phyloP scores from a whole-genome alignment of 345 rosid genomes.

The Aquilaria yunnanensis region DNA sequence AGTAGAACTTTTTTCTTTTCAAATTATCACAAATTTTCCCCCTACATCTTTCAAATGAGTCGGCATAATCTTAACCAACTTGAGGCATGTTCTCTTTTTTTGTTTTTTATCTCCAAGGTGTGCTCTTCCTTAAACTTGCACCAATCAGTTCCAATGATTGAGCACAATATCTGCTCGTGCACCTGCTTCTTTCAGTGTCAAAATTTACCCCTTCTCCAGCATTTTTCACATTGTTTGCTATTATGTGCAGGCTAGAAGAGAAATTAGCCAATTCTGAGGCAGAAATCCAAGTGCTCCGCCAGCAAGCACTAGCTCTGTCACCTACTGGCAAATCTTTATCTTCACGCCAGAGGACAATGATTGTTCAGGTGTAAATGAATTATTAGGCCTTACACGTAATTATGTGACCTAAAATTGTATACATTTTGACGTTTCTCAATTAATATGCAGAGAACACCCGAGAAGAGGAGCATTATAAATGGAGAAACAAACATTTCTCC shows the following conservation, averaged over 20 bases:
- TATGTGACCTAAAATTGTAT: conserved; percentile 13
- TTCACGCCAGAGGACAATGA: conserved; percentile 55
- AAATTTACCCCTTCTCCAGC: no score
- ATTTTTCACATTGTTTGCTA: background rate
- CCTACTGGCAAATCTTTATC: conserved; percentile 85
- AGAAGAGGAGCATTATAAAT: conserved; percentile 59
- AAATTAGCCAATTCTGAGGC: conserved; percentile 95
- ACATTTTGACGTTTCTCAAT: conserved; percentile 18
- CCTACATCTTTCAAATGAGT: background rate
- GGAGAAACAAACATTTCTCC: conserved; percentile 60
- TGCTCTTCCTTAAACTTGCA: no score
- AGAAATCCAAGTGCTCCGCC: conserved; percentile 97
- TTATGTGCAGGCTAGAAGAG: conserved; percentile 72
- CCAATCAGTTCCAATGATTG: no score
- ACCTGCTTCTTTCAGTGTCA: no score
- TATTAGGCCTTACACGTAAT: conserved; percentile 5
- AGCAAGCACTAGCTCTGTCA: conserved; percentile 90
- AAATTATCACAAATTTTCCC: background rate
- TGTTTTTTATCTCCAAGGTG: no score
- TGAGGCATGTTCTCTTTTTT: no score
- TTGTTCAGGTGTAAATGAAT: conserved; percentile 53
- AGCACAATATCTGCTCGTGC: no score
- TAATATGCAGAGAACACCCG: conserved; percentile 79
- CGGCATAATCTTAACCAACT: no score
- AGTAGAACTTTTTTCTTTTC: background rate